These are phyloP conservation scores for Trichoderma asperellum DNA, from an alignment of 2,329 filamentous ascomycete genomes.

Conservation along the genomic window DNA sequence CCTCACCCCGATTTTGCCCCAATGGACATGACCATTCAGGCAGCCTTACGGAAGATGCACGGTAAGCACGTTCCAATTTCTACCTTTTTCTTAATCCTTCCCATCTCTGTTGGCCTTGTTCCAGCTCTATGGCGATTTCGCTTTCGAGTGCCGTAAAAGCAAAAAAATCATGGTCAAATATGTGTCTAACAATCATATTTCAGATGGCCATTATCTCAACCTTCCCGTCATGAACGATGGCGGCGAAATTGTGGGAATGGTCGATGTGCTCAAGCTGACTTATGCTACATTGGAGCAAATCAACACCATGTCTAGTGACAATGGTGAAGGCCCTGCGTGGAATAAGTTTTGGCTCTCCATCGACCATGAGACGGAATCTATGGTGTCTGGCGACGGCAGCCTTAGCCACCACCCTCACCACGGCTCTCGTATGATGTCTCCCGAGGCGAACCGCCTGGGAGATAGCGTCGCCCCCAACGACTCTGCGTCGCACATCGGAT, in stretches of 20 bases:
- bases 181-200: slow-evolving; percentile 28
- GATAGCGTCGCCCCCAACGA: slow-evolving; percentile 92
- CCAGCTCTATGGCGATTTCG: slow-evolving; percentile 1
- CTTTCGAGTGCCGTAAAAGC: slow-evolving; percentile 6
- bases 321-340: slow-evolving; percentile 95
- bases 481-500: slow-evolving; percentile 89
- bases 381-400: slow-evolving; percentile 88
- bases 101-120: background rate
- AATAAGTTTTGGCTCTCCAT: slow-evolving; percentile 99
- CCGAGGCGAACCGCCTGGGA: slow-evolving; percentile 72
- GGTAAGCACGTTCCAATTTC: slow-evolving; percentile 59
- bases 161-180: slow-evolving; percentile 19
- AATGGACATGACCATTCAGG: slow-evolving; percentile 98
- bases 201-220: slow-evolving; percentile 97
- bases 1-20: slow-evolving; percentile 98
- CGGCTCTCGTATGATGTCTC: slow-evolving; percentile 76
- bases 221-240: slow-evolving; percentile 96
- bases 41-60: slow-evolving; percentile 98
- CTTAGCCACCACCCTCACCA: slow-evolving; percentile 68
- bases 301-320: slow-evolving; percentile 88
- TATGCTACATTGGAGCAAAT: slow-evolving; percentile 98
- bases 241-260: slow-evolving; percentile 98
- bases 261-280: slow-evolving; percentile 96
- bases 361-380: slow-evolving; percentile 91
- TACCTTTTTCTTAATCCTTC: background rate